Conservation (phyloP, 2,329 filamentous ascomycete species). For the Ceratocystis albifundus region DNA sequence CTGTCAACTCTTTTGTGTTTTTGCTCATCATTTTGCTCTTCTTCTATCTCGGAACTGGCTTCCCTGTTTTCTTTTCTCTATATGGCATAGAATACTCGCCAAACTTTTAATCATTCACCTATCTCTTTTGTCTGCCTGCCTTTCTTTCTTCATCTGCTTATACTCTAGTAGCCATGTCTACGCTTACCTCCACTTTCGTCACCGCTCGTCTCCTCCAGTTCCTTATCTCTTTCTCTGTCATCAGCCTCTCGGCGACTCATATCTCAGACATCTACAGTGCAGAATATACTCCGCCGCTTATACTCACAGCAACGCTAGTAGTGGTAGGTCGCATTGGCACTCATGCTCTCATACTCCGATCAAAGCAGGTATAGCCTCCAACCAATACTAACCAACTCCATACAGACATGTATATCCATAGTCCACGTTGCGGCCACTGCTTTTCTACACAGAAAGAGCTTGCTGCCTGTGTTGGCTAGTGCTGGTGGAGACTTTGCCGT, state of each 20-base stretch:
- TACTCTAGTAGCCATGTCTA: constrained; percentile 39
- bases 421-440: constrained; percentile 71
- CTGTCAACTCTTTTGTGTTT: background rate
- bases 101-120: background rate
- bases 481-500: constrained; percentile 55
- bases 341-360: background rate
- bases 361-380: too few species aligned
- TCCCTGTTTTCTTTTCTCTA: constrained; percentile 23
- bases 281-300: constrained; percentile 53
- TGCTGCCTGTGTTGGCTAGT: constrained; percentile 62
- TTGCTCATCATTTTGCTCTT: constrained; percentile 4
- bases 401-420: constrained; percentile 61
- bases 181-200: constrained; percentile 68
- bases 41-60: constrained; percentile 19
- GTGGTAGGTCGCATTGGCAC: constrained; percentile 49
- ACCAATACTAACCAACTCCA: background rate
- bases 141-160: background rate
- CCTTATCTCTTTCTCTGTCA: constrained; percentile 60
- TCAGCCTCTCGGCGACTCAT: constrained; percentile 74
- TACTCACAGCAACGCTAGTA: constrained; percentile 66
- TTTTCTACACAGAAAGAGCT: constrained; percentile 67
- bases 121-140: background rate
- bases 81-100: too few species aligned
- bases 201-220: constrained; percentile 59
- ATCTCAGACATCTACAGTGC: constrained; percentile 60